phyloP scores from a whole-genome alignment of 1,284 basidiomycete species.

The Marasmius sp. region DNA sequence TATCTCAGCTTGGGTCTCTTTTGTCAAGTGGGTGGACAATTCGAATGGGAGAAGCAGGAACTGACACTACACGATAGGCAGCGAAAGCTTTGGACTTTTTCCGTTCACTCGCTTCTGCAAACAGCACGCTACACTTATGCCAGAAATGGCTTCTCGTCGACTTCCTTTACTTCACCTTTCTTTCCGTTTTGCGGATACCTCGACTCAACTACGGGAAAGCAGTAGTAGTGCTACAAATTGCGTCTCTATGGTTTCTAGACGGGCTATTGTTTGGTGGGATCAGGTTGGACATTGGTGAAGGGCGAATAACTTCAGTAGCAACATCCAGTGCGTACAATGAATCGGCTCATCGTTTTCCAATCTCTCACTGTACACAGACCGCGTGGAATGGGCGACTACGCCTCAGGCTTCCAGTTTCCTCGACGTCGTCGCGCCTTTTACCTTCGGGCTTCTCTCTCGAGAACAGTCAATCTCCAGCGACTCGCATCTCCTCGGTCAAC shows the following conservation, averaged over 20 bases:
- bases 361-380: constrained; percentile 22
- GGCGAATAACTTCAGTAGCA: constrained; percentile 20
- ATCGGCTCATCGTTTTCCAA: neutral
- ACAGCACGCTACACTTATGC: constrained; percentile 40
- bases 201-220: constrained; percentile 69
- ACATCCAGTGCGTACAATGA: constrained; percentile 27
- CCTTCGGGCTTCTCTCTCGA: constrained; percentile 47
- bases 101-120: constrained; percentile 45
- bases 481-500: constrained; percentile 80
- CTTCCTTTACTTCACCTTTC: constrained; percentile 55
- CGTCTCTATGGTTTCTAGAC: constrained; percentile 59
- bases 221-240: constrained; percentile 58
- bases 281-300: constrained; percentile 40
- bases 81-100: constrained; percentile 67
- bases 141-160: constrained; percentile 76
- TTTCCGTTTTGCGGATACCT: constrained; percentile 75
- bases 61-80: constrained; percentile 37
- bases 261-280: constrained; percentile 74
- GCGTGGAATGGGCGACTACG: constrained; percentile 40
- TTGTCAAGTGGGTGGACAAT: constrained; percentile 41
- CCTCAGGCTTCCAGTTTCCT: constrained; percentile 43
- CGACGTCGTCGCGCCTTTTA: constrained; percentile 45
- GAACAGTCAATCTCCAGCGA: constrained; percentile 35
- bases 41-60: neutral
- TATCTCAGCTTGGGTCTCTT: constrained; percentile 53